Evolutionary conservation across 2,329 filamentous ascomycete genomes (phyloP).

Genomic region (Fusarium begoniae): DNA sequence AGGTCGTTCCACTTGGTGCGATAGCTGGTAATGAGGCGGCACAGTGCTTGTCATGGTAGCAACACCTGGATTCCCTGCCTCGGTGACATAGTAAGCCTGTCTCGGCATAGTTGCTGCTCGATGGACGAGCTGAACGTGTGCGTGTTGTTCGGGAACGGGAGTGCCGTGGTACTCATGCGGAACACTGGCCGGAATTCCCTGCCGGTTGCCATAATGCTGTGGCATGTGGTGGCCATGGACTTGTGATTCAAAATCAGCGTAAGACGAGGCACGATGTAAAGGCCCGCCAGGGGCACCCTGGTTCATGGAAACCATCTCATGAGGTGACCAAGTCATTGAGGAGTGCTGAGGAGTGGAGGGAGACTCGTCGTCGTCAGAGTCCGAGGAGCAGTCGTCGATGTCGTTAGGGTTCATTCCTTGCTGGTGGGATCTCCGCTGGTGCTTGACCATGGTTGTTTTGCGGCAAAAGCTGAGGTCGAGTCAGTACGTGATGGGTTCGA

Average conservation of each 20-base stretch:
- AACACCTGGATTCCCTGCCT: slow-evolving; percentile 69
- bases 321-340: slow-evolving; percentile 61
- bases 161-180: slow-evolving; percentile 56
- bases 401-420: slow-evolving; percentile 66
- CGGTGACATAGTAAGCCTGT: slow-evolving; percentile 65
- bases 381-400: slow-evolving; percentile 63
- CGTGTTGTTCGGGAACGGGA: slow-evolving; percentile 55
- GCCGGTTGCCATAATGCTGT: slow-evolving; percentile 55
- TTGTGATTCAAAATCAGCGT: slow-evolving; percentile 63
- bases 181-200: slow-evolving; percentile 55
- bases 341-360: slow-evolving; percentile 66
- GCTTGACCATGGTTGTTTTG: slow-evolving; percentile 77
- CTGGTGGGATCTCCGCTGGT: slow-evolving; percentile 70
- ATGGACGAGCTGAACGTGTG: slow-evolving; percentile 58
- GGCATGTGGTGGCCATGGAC: slow-evolving; percentile 51
- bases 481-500: slow-evolving; percentile 23
- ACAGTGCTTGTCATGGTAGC: slow-evolving; percentile 67
- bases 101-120: slow-evolving; percentile 58
- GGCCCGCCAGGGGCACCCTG: slow-evolving; percentile 48
- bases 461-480: slow-evolving; percentile 67
- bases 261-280: slow-evolving; percentile 63
- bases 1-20: slow-evolving; percentile 58
- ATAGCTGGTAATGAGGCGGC: slow-evolving; percentile 61
- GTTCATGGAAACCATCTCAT: slow-evolving; percentile 52
- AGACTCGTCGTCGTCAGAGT: slow-evolving; percentile 67